Evolutionary conservation across 768 basidiomycete species (phyloP), one percentile per base, ranked within the genome.

Genomic region (Fomitopsis pulvina): DNA sequence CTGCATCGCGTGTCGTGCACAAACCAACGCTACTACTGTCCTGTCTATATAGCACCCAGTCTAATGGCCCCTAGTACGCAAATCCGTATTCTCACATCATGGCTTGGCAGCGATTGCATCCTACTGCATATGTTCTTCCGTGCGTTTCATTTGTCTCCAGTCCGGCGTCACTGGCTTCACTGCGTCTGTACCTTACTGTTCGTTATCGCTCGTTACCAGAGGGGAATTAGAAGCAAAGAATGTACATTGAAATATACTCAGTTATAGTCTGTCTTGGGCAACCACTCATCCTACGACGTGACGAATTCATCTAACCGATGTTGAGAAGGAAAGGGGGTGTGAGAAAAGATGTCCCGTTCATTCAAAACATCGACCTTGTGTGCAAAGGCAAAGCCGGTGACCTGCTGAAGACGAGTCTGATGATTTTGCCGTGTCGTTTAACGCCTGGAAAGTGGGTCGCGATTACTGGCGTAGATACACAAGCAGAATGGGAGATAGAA

Each of bases 121-220:
- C 40, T 52, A 50, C 46, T 55, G 50, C 53, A 47, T 50, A 50
- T 51, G 47, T 52, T 47, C 52, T 43, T 49, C 48, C 47, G 49
- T 41, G 50, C 51, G 44, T 48, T 22, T 25, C 34, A 27, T 18
- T 41, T 40, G 47, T 48, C 47, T 48, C 37, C 29, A 21, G 34
- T 41, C 38, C 47, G 8, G 47, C 45, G 32, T 27, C 30, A 46
- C 45, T 46, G 45, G 45, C 45, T 46, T 29, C 30, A 38, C 25
- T 40, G 47, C 47, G 37, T 27, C 47, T 48, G 47, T 48, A 48
- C 40, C 47, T 29, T 48, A 48, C 47, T 38, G 38, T 38, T 48
- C 47, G 25, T 34, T 32, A 48, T 48, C 37, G 18, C 47, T 48
- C 47, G 47, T 48, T 48, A 21, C 37, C 21, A 12, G 37, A 10